Evolutionary conservation across 768 basidiomycete genomes (phyloP), one percentile per base, ranked within the genome.

Genomic region (Megacollybia marginata): DNA sequence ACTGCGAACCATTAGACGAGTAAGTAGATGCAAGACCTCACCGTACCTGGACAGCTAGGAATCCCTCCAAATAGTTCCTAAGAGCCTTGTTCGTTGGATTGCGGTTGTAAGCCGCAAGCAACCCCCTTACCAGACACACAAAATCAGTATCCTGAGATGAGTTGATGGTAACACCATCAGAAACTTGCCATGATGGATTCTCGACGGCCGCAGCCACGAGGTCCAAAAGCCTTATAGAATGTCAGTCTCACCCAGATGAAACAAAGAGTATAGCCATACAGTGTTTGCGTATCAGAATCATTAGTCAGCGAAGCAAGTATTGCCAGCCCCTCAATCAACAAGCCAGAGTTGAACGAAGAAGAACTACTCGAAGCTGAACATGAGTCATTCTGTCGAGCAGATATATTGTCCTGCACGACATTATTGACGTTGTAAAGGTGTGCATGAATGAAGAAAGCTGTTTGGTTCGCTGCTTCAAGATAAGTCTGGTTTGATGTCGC

Each of bases 41-140:
- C 34, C 48, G 47, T 46, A 54, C 53, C 50, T 54, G 53, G 10
- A 54, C 53, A 6, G 32, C 47, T 13, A 54, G 12, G 32, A 47
- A 54, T n/a, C 47, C 53, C 23, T 44, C 33, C 43, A 54, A 19
- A 16, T 28, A 44, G 13, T 28, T 31, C 28, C 42, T 44, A 12
- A 54, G 19, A 4, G 23, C 50, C 2, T 46, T 28, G 11, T 35
- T 42, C 11, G 50, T n/a, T n/a, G n/a, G n/a, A n/a, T n/a, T n/a
- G n/a, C n/a, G n/a, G n/a, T n/a, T n/a, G n/a, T n/a, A n/a, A 15
- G 50, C 53, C 13, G 49, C 40, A 8, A 47, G 19, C 20, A 54
- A 36, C 2, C 46, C 53, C 16, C 47, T 45, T 19, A 48, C 42
- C 8, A 54, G 47, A 44, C 11, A 44, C 43, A 13, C 11, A 20